Conservation (phyloP, 768 basidiomycete species). For the Mycena floridula region DNA sequence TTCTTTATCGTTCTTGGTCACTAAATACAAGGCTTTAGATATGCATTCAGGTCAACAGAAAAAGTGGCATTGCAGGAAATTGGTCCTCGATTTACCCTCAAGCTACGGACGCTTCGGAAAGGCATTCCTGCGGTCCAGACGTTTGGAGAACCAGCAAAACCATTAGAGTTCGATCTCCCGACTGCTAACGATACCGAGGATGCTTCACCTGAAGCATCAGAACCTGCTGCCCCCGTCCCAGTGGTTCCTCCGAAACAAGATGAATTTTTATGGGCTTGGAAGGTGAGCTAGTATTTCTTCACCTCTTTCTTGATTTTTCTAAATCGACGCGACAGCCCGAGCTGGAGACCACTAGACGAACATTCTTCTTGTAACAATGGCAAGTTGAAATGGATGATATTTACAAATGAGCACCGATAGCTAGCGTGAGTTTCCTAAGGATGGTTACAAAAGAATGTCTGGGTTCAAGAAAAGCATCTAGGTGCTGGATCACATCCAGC, state of each 20-base stretch:
- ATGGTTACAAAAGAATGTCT: neutral
- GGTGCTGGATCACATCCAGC: too few species aligned
- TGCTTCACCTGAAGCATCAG: conserved; percentile 12
- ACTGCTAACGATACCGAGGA: conserved; percentile 20
- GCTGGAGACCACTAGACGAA: conserved; percentile 83
- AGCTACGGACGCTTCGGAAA: conserved; percentile 83
- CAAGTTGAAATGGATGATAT: neutral
- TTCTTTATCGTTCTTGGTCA: conserved; percentile 9
- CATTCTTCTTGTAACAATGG: conserved; percentile 71
- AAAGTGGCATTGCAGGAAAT: conserved; percentile 95
- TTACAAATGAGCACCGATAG: neutral
- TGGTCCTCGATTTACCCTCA: conserved; percentile 94
- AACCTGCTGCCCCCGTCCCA: conserved; percentile 11
- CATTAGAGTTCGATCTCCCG: conserved; percentile 46
- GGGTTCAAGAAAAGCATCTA: neutral
- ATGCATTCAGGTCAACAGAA: conserved; percentile 87
- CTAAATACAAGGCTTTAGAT: conserved; percentile 40
- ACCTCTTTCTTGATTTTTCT: conserved; percentile 5
- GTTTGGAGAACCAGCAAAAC: conserved; percentile 55
- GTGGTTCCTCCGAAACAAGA: conserved; percentile 61
- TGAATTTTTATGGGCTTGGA: conserved; percentile 87
- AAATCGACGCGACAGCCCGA: conserved; percentile 56
- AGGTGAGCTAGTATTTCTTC: conserved; percentile 46
- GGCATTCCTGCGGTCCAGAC: conserved; percentile 79
- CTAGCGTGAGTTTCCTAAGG: neutral